Evolutionary conservation across 495 filamentous ascomycete species (phyloP), one percentile per base, ranked within the genome.

Genomic region (Neurospora sp.): DNA sequence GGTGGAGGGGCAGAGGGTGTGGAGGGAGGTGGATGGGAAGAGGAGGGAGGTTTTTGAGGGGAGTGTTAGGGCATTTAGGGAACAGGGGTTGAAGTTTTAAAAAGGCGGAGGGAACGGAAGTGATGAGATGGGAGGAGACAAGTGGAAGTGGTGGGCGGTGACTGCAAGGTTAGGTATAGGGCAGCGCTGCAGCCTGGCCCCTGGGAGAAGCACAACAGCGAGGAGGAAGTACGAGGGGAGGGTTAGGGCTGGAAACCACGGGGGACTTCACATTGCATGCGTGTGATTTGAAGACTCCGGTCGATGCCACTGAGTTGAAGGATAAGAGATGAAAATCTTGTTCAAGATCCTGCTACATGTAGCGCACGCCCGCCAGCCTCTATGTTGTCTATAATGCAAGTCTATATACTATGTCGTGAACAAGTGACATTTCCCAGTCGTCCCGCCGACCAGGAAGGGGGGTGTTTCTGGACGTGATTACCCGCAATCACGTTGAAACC

Each of bases 1-100:
- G 34, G 76, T 83, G 0, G 81, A 77, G 6, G 69, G 42, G 11
- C 70, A 72, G 10, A 39, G 39, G 39, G 75, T 71, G 8, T 39
- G 45, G 69, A 37, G 73, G 39, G 71, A 21, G 17, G 28, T 71
- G 3, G 77, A 79, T 48, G 70, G 40, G 11, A 62, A 24, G 42
- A 73, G 73, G 69, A 71, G 45, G 48, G 69, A 69, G 43, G 72
- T 62, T n/a, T 78, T 71, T 43, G 59, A 74, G 42, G 38, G 24
- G n/a, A 73, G 73, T 69, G 59, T 76, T 0, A 71, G 21, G 28
- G 59, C 42, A 10, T 73, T 76, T 73, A 66, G 74, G 69, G 70
- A 70, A 59, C 28, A n/a, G 19, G 76, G 76, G 34, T 21, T 69
- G 71, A 66, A 39, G 36, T 62, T 72, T 37, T 72, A 43, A 17